phyloP scores from a whole-genome alignment of 2,329 filamentous ascomycete species.

The Myriosclerotinia scirpicola region DNA sequence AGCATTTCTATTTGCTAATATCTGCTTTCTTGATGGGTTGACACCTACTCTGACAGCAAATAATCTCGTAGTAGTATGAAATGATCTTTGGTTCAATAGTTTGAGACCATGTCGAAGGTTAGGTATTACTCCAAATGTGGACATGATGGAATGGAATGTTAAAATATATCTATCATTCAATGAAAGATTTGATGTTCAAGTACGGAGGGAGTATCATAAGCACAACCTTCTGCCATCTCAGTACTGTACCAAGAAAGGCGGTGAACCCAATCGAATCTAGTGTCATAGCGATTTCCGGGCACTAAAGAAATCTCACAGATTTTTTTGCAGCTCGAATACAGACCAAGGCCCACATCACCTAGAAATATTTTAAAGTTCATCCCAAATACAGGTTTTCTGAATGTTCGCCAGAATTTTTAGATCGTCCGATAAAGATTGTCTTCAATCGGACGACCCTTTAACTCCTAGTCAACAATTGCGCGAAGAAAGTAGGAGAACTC shows the following conservation, averaged over 20 bases:
- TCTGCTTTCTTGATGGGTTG: constrained; percentile 14
- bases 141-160: background rate
- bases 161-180: background rate
- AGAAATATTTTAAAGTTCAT: background rate
- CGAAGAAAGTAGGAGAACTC: constrained; percentile 19
- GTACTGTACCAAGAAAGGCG: background rate
- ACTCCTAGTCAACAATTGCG: constrained; percentile 23
- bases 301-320: constrained; percentile 18
- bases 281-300: constrained; percentile 8
- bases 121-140: background rate
- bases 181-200: background rate
- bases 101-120: background rate
- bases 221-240: background rate
- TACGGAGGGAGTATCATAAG: constrained; percentile 7
- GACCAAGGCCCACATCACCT: background rate
- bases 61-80: background rate
- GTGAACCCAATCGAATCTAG: constrained; percentile 1
- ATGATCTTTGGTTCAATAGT: constrained; percentile 2
- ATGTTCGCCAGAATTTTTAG: constrained; percentile 38
- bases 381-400: constrained; percentile 12
- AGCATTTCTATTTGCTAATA: constrained; percentile 13
- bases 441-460: constrained; percentile 23
- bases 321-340: constrained; percentile 11
- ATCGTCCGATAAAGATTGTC: constrained; percentile 32
- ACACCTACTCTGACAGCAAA: background rate